Base-by-base conservation (phyloP, 2,329 filamentous ascomycete genomes). In the Sarocladium oryzae region DNA sequence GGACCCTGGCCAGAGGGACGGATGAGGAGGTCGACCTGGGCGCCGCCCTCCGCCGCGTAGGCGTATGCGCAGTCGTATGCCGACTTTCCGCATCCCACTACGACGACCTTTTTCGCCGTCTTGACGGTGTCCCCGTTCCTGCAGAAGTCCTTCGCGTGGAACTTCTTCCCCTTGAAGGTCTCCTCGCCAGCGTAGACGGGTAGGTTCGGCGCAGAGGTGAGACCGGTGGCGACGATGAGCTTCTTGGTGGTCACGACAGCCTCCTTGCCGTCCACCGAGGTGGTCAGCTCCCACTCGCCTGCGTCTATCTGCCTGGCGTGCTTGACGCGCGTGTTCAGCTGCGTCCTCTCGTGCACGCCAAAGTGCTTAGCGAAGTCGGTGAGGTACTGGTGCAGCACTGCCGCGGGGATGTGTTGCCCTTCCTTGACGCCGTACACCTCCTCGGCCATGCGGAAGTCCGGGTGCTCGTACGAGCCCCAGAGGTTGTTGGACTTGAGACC, bases 401-500 rank as follows among this genome's bases (percentile, higher is more conserved):
- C 54, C 1, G 62, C 70, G 0, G 69, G 67, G 6, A 73, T 69
- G 36, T 72, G 66, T 13, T 55, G 43, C 7, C 57, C 56, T 2
- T 60, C 53, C 30, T 61, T 60, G 13, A 73, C 61, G 1, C 65
- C 68, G 54, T 75, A 79, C 0, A 62, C 69, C 2, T 68, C 68
- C 24, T 66, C 63, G 8, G 66, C 61, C 79, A 86, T 82, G 4
- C 81, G 79, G 52, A 82, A 84, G 55, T 85, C 83, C 6, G 75
- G 75, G 55, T 74, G 85, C 59, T 86, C 82, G 57, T 82, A 84
- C 1, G 76, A 77, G 18, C 82, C 82, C 7, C 77, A 61, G 61
- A 84, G 70, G 56, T 86, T 86, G 64, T 86, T 86, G 2, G 79
- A 77, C 53, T 79, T 80, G 40, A 86, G 70, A 2, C 78, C 79